phyloP scores from a whole-genome alignment of 495 filamentous ascomycete genomes.

The Lasiosphaeria hispida region DNA sequence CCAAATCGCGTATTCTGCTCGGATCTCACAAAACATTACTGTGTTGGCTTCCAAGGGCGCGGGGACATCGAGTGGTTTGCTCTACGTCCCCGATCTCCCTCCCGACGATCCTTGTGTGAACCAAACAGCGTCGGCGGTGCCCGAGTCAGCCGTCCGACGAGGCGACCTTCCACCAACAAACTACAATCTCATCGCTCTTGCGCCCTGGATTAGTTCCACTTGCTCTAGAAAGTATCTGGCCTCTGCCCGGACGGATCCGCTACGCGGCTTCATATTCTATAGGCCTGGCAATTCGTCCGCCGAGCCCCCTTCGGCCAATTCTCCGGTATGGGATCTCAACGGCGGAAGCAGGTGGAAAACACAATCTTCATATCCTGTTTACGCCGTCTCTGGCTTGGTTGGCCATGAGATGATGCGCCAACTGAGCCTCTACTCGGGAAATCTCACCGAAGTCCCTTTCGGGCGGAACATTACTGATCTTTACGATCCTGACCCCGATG shows the following conservation, averaged over 20 bases:
- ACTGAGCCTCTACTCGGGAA: conserved; percentile 71
- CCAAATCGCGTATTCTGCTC: conserved; percentile 62
- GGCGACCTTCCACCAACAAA: conserved; percentile 67
- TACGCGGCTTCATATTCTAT: conserved; percentile 75
- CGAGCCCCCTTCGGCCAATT: conserved; percentile 58
- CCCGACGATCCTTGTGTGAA: conserved; percentile 57
- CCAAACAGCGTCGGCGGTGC: conserved; percentile 56
- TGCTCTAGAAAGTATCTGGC: conserved; percentile 70
- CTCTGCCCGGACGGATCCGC: conserved; percentile 54
- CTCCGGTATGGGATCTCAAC: conserved; percentile 63
- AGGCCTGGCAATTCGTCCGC: conserved; percentile 54
- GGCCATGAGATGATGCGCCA: conserved; percentile 69
- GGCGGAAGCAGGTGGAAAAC: conserved; percentile 64
- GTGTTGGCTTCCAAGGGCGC: conserved; percentile 66
- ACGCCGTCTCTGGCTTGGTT: conserved; percentile 67
- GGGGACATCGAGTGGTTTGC: conserved; percentile 56
- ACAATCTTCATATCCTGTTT: conserved; percentile 70
- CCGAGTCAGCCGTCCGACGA: conserved; percentile 69
- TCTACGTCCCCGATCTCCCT: conserved; percentile 75
- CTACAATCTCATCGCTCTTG: conserved; percentile 67
- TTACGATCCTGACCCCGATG: conserved; percentile 63
- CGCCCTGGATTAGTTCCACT: conserved; percentile 74
- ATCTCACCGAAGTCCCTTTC: conserved; percentile 57
- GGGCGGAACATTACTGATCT: conserved; percentile 56
- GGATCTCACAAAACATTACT: conserved; percentile 58